These are phyloP conservation scores for Trichoderma gracile DNA, from an alignment of 2,329 filamentous ascomycete species.

Conservation along the genomic window DNA sequence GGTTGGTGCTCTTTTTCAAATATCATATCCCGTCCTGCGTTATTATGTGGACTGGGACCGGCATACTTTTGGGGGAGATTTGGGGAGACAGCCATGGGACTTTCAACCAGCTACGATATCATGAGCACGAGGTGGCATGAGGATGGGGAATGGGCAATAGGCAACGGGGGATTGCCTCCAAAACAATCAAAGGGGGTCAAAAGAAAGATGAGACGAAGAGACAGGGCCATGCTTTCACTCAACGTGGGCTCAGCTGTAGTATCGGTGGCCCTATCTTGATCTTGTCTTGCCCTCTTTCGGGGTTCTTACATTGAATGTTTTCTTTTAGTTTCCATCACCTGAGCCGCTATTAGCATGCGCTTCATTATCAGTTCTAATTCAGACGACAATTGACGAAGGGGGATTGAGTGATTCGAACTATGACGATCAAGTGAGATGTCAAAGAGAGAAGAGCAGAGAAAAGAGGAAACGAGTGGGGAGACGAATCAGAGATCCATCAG, in stretches of 20 bases:
- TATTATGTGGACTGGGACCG: slow-evolving; percentile 8
- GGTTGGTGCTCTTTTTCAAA: slow-evolving; percentile 9
- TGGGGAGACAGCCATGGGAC: slow-evolving; percentile 4
- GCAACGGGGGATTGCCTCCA: slow-evolving; percentile 31
- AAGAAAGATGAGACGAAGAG: not conserved
- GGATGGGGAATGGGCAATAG: too few relatives aligned
- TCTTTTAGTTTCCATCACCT: not conserved
- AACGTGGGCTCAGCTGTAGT: slow-evolving; percentile 35
- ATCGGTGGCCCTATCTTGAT: not conserved
- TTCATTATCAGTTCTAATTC: slow-evolving; percentile 1
- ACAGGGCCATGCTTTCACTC: slow-evolving; percentile 34
- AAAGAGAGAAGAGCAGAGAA: too few relatives aligned
- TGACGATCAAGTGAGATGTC: too few relatives aligned
- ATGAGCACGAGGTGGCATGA: not conserved
- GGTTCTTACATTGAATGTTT: slow-evolving; percentile 1
- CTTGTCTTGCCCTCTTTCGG: not conserved
- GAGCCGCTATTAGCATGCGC: slow-evolving; percentile 16
- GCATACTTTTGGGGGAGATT: slow-evolving; percentile 1
- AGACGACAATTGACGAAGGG: not conserved
- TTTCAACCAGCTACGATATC: slow-evolving; percentile 10
- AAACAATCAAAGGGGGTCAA: slow-evolving; percentile 6
- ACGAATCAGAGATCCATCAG: too few relatives aligned
- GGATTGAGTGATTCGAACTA: not conserved
- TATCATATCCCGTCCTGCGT: not conserved
- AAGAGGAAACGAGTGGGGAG: too few relatives aligned